phyloP scores from a whole-genome alignment of 306 rosid genomes.

The Prunus mongolica region DNA sequence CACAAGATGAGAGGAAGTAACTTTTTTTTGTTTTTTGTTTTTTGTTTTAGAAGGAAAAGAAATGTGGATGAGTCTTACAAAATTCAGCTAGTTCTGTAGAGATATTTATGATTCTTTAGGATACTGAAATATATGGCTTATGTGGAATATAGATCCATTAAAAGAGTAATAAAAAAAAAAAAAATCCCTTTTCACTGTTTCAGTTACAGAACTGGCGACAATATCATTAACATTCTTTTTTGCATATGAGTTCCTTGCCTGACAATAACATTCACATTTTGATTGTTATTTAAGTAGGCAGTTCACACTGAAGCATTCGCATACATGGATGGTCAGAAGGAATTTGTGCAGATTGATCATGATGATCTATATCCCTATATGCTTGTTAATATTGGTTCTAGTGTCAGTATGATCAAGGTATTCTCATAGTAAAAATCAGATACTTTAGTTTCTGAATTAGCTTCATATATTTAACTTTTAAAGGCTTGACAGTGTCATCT shows the following conservation, averaged over 20 bases:
- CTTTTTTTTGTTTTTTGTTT: not conserved
- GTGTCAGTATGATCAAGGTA: conserved; percentile 98
- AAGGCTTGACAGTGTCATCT: conserved; percentile 3
- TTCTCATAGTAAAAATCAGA: conserved; percentile 13
- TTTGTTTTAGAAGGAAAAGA: not conserved
- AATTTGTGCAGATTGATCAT: conserved; percentile 71
- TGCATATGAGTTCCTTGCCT: conserved; percentile 2
- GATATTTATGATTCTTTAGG: not conserved
- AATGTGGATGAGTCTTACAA: not conserved
- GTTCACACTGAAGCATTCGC: conserved; percentile 78
- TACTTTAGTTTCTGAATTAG: not conserved
- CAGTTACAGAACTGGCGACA: too few species aligned
- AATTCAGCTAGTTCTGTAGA: not conserved
- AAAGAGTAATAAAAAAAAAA: not conserved
- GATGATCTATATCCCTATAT: conserved; percentile 85
- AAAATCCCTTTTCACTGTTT: not conserved
- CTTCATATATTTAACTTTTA: conserved; percentile 15
- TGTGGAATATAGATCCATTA: not conserved
- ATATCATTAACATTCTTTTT: not conserved
- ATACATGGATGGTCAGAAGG: conserved; percentile 65
- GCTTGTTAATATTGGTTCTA: conserved; percentile 93
- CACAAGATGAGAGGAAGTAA: not conserved
- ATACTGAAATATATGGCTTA: not conserved
- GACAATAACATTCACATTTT: conserved; percentile 18
- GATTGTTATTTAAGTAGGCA: conserved; percentile 47